These are phyloP conservation scores for Globisporangium cederbergense DNA, from an alignment of 352 stramenopile genomes.

Conservation along the genomic window DNA sequence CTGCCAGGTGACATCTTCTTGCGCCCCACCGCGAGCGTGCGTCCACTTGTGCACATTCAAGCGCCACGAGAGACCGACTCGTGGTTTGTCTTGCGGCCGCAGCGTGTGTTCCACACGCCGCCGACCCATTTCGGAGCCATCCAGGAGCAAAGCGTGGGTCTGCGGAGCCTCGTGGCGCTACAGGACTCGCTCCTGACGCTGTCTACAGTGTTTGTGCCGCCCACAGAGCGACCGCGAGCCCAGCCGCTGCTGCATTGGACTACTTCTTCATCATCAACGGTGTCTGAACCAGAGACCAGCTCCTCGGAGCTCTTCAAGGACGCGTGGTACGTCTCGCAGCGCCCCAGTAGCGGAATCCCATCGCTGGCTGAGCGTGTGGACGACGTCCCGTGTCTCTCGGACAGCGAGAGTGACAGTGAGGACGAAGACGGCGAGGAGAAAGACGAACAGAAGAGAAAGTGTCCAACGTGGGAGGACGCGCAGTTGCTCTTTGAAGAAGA, in stretches of 20 bases:
- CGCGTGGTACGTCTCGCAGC: slow-evolving; percentile 43
- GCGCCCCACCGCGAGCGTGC: slow-evolving; percentile 43
- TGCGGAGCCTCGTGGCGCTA: slow-evolving; percentile 32
- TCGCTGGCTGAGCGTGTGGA: slow-evolving; percentile 26
- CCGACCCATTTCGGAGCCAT: slow-evolving; percentile 33
- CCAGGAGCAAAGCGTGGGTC: slow-evolving; percentile 36
- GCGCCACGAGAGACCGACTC: slow-evolving; percentile 44
- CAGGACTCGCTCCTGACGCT: slow-evolving; percentile 17
- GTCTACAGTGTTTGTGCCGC: slow-evolving; percentile 21
- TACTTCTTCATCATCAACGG: too few species aligned
- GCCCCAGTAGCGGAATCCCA: slow-evolving; percentile 25
- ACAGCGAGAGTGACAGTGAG: slow-evolving; percentile 73
- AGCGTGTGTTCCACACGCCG: slow-evolving; percentile 41
- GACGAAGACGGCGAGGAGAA: not conserved
- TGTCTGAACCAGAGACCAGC: not conserved
- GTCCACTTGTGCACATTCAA: slow-evolving; percentile 38
- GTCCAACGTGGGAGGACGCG: slow-evolving; percentile 31
- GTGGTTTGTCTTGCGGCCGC: slow-evolving; percentile 41
- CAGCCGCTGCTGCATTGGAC: slow-evolving; percentile 20
- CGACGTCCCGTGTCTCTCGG: slow-evolving; percentile 56
- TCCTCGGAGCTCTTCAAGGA: slow-evolving; percentile 22
- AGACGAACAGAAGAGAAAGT: not conserved
- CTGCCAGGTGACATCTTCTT: slow-evolving; percentile 49
- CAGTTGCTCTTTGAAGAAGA: slow-evolving; percentile 21
- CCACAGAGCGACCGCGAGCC: slow-evolving; percentile 22